phyloP scores from a whole-genome alignment of 164 flowering plant species.

The Liquidambar formosana region DNA sequence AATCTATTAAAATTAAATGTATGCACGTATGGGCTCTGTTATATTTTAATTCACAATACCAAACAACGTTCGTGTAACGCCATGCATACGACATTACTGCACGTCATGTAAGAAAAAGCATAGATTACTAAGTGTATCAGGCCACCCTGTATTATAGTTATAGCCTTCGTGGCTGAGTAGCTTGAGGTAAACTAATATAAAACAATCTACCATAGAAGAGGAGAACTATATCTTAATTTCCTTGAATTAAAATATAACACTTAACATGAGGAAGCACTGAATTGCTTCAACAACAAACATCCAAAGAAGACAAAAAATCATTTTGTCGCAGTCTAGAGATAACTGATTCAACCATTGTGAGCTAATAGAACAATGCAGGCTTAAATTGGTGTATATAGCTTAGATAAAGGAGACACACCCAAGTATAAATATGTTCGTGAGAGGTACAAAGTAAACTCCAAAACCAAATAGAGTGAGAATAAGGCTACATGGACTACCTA shows the following conservation, averaged over 20 bases:
- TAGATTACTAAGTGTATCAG: not conserved
- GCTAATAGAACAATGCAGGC: not conserved
- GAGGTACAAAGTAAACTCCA: slow-evolving; percentile 3
- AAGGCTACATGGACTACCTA: slow-evolving; percentile 9
- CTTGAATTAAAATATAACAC: too few species aligned
- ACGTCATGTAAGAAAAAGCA: not conserved
- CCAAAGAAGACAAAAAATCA: too few species aligned
- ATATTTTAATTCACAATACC: too few species aligned
- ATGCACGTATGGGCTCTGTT: too few species aligned
- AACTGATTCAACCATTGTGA: not conserved
- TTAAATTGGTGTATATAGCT: not conserved
- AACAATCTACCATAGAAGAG: not conserved
- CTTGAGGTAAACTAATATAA: not conserved
- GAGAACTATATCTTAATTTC: not conserved
- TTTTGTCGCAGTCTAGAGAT: too few species aligned
- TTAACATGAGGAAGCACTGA: too few species aligned
- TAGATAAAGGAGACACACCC: not conserved
- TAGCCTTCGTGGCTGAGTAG: not conserved
- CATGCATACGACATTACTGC: not conserved
- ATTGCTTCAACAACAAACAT: too few species aligned
- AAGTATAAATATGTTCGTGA: not conserved
- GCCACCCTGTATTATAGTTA: not conserved
- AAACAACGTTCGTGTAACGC: too few species aligned
- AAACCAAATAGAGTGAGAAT: not conserved
- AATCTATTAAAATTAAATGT: too few species aligned